These are phyloP conservation scores for Colletotrichum shisoi DNA, from an alignment of 2,329 filamentous ascomycete species.

Conservation along the genomic window DNA sequence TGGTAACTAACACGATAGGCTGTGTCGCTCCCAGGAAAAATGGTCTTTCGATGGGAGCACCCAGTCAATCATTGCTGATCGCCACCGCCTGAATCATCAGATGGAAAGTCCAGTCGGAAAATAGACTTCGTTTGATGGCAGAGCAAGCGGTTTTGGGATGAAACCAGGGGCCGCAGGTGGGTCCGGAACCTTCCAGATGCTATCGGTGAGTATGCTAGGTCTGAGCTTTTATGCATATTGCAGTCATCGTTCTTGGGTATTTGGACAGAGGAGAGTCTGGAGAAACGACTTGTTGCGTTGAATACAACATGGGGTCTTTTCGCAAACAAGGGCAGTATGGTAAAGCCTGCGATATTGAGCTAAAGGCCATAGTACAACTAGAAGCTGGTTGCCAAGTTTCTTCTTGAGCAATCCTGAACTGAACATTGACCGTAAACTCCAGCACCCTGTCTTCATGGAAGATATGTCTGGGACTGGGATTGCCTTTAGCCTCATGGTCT, in stretches of 20 bases:
- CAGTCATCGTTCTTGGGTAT: neutral
- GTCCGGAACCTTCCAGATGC: neutral
- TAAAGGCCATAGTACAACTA: too few relatives aligned
- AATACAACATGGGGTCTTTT: too few relatives aligned
- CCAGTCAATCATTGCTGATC: neutral
- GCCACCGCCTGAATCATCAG: neutral
- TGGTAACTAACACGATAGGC: too few relatives aligned
- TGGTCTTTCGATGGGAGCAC: neutral
- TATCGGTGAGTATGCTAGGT: neutral
- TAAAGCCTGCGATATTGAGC: too few relatives aligned
- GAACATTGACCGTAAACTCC: neutral
- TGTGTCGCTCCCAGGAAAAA: neutral
- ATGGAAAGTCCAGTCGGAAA: too few relatives aligned
- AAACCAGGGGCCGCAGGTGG: neutral
- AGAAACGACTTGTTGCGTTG: too few relatives aligned
- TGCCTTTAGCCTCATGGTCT: neutral
- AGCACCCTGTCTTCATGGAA: neutral
- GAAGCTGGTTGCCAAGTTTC: too few relatives aligned
- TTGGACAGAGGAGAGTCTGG: too few relatives aligned
- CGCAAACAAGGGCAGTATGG: too few relatives aligned
- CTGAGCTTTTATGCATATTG: neutral
- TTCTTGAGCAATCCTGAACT: too few relatives aligned
- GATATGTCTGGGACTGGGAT: neutral
- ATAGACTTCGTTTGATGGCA: neutral
- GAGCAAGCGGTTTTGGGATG: slow-evolving; percentile 20